Conservation (phyloP, 2,329 filamentous ascomycete genomes). For the Pyrenophora graminea region DNA sequence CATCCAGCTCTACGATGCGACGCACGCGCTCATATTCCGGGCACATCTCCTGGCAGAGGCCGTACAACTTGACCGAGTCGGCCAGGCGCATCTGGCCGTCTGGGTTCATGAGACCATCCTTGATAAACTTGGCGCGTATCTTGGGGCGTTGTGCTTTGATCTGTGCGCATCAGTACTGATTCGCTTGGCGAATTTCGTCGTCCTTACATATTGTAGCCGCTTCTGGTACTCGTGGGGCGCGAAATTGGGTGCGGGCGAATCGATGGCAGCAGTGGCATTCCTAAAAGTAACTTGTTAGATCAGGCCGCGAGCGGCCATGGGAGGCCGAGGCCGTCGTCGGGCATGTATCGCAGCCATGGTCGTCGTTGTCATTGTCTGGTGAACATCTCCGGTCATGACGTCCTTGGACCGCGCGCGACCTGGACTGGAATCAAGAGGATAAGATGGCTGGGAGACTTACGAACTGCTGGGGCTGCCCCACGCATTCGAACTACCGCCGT, state of each 20-base stretch:
- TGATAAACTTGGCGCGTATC: constrained; percentile 47
- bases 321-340: constrained; percentile 13
- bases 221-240: constrained; percentile 28
- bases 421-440: constrained; percentile 10
- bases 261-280: constrained; percentile 7
- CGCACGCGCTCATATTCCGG: constrained; percentile 66
- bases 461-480: constrained; percentile 10
- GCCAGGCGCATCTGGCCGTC: constrained; percentile 62
- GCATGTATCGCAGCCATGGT: constrained; percentile 3
- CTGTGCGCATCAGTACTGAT: constrained; percentile 23
- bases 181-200: background rate
- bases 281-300: constrained; percentile 25
- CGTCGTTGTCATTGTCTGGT: constrained; percentile 3
- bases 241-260: constrained; percentile 29
- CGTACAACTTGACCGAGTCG: constrained; percentile 65
- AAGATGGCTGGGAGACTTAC: constrained; percentile 13
- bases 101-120: constrained; percentile 51
- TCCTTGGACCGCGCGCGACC: constrained; percentile 16
- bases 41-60: constrained; percentile 67
- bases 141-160: constrained; percentile 48
- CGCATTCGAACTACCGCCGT: constrained; percentile 2
- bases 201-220: constrained; percentile 34
- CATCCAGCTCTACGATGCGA: constrained; percentile 64
- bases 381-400: constrained; percentile 11
- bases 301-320: constrained; percentile 25